These are phyloP conservation scores for Chlamydomonas schloesseri DNA, from an alignment of 139 green algal genomes.

Conservation along the genomic window DNA sequence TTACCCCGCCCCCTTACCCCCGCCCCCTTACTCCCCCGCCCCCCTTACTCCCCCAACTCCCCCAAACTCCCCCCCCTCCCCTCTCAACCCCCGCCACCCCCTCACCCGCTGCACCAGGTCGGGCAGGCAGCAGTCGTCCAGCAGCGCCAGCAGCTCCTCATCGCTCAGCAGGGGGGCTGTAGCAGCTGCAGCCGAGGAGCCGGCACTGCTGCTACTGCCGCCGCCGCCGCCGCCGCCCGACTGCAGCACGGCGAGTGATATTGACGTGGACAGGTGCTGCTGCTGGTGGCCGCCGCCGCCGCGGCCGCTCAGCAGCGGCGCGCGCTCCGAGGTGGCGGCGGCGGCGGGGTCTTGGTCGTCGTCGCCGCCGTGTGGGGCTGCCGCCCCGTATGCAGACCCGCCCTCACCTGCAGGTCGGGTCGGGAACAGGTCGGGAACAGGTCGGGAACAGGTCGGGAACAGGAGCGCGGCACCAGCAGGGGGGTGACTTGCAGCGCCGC, in stretches of 20 bases:
- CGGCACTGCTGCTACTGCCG: neutral
- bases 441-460: too few relatives aligned
- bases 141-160: slow-evolving; percentile 60
- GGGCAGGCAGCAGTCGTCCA: slow-evolving; percentile 54
- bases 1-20: too few relatives aligned
- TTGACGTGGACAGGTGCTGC: neutral
- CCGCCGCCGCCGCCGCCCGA: neutral
- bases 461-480: too few relatives aligned
- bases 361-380: neutral
- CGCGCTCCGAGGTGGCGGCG: neutral
- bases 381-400: neutral
- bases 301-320: neutral
- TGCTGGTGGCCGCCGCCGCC: neutral
- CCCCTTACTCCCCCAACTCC: neutral
- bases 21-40: too few relatives aligned
- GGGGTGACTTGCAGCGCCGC: too few relatives aligned
- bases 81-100: neutral
- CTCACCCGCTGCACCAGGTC: slow-evolving; percentile 60
- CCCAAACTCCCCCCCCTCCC: neutral
- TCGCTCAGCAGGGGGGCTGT: slow-evolving; percentile 48
- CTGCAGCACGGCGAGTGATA: too few relatives aligned
- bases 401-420: too few relatives aligned
- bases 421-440: too few relatives aligned
- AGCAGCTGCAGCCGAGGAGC: neutral
- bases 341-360: neutral